These are phyloP conservation scores for Hericium coralloides DNA, from an alignment of 768 basidiomycete species.

Conservation along the genomic window DNA sequence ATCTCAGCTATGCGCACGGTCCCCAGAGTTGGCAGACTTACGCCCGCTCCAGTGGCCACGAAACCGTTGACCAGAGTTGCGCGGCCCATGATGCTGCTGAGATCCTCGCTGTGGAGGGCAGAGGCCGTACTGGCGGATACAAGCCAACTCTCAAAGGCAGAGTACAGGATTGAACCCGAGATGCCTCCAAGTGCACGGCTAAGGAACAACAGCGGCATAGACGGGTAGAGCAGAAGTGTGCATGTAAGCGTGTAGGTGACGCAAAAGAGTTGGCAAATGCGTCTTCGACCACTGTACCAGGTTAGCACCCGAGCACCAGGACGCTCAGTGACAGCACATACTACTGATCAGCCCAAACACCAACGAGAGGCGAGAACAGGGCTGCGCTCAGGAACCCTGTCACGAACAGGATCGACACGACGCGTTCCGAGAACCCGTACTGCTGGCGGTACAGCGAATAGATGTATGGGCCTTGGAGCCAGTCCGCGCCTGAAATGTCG, in stretches of 20 bases:
- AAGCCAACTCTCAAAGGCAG: constrained; percentile 73
- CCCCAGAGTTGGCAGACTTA: constrained; percentile 30
- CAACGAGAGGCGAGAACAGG: constrained; percentile 58
- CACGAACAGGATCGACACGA: constrained; percentile 68
- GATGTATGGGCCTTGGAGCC: constrained; percentile 75
- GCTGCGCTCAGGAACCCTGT: constrained; percentile 69
- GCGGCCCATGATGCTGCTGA: constrained; percentile 64
- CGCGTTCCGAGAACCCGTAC: constrained; percentile 50
- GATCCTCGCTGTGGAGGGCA: constrained; percentile 43
- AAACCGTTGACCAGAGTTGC: constrained; percentile 69
- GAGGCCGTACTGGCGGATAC: constrained; percentile 49
- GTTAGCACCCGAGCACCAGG: background rate
- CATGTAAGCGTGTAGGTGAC: constrained; percentile 55
- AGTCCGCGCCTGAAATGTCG: constrained; percentile 51
- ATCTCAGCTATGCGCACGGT: background rate
- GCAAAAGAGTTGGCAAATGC: constrained; percentile 65
- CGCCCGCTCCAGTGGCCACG: constrained; percentile 58
- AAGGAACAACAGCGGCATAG: constrained; percentile 48
- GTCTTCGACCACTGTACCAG: constrained; percentile 49
- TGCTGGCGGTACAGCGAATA: constrained; percentile 69
- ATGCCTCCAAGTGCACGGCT: constrained; percentile 63
- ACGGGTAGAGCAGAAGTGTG: constrained; percentile 45
- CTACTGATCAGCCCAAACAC: constrained; percentile 75
- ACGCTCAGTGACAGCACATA: constrained; percentile 23
- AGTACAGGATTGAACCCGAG: constrained; percentile 69